These are phyloP conservation scores for Juncus effusus DNA, from an alignment of 176 grass and related monocot genomes.

Conservation along the genomic window DNA sequence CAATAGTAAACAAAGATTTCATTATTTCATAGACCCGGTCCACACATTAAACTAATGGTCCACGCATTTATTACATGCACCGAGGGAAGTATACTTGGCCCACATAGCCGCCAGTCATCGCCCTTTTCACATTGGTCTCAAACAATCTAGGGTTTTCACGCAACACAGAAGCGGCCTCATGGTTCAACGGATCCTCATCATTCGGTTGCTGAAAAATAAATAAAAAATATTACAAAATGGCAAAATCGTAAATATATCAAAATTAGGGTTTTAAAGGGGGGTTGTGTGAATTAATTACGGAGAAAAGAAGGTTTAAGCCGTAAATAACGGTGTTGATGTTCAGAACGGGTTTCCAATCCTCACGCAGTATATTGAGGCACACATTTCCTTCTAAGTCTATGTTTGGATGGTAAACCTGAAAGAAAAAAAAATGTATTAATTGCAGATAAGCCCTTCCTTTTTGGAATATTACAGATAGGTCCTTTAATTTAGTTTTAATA, in stretches of 20 bases:
- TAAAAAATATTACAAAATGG: background rate
- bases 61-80: conserved; percentile 38
- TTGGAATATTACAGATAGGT: conserved; percentile 1
- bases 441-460: conserved; percentile 7
- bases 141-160: conserved; percentile 67
- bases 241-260: conserved; percentile 10
- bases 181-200: conserved; percentile 72
- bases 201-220: conserved; percentile 60
- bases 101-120: conserved; percentile 64
- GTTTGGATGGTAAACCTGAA: conserved; percentile 73
- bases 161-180: conserved; percentile 58
- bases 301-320: conserved; percentile 69
- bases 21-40: too few species aligned
- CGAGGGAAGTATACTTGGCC: conserved; percentile 56
- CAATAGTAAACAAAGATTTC: too few species aligned
- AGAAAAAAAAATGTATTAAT: conserved; percentile 19
- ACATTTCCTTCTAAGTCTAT: conserved; percentile 82
- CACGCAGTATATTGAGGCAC: conserved; percentile 69
- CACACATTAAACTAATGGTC: background rate
- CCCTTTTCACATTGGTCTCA: conserved; percentile 59
- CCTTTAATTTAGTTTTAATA: background rate
- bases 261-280: background rate
- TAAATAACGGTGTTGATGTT: conserved; percentile 70
- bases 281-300: conserved; percentile 22
- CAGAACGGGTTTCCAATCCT: conserved; percentile 72